Percentiles rank a stretch among this genome's conserved stretches.
phyloP scores from a whole-genome alignment of 371 early-diverging fungal species.

The Mucor piriformis region DNA sequence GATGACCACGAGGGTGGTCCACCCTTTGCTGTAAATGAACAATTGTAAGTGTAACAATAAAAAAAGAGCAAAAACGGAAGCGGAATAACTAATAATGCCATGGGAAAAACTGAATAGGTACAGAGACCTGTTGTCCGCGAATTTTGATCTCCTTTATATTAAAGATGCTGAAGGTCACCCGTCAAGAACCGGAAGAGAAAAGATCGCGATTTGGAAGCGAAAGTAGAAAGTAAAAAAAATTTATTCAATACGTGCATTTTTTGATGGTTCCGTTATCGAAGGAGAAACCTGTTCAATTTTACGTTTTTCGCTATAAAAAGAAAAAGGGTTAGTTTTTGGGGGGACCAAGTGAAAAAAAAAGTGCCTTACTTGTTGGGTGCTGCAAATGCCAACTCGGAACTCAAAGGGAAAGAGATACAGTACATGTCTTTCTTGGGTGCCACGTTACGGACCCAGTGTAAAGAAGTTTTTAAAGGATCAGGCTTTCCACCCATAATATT shows the following conservation, averaged over 20 bases:
- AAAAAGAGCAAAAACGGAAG: constrained; percentile 1
- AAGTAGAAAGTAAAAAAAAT: constrained; percentile 16
- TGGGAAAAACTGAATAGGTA: constrained; percentile 35
- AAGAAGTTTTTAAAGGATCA: constrained; percentile 46
- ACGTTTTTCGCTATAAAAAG: constrained; percentile 27
- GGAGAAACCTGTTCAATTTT: constrained; percentile 16
- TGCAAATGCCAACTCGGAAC: constrained; percentile 61
- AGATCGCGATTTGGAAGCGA: constrained; percentile 63
- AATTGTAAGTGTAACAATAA: constrained; percentile 33
- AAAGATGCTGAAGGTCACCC: constrained; percentile 60
- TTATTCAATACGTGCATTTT: constrained; percentile 13
- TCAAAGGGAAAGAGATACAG: constrained; percentile 85
- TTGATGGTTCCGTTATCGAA: constrained; percentile 7
- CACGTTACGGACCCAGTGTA: constrained; percentile 89
- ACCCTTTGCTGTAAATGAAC: constrained; percentile 64
- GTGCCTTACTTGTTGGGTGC: not conserved
- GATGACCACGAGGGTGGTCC: constrained; percentile 61
- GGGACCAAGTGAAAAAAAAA: not conserved
- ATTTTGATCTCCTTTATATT: constrained; percentile 63
- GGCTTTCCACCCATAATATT: constrained; percentile 51
- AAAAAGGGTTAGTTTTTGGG: not conserved
- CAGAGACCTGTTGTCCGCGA: constrained; percentile 45
- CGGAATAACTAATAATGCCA: constrained; percentile 8
- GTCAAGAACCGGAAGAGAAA: constrained; percentile 56
- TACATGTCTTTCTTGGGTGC: constrained; percentile 99